Evolutionary conservation across 148 eudicot species (phyloP).

Genomic region (Silene uniflora): DNA sequence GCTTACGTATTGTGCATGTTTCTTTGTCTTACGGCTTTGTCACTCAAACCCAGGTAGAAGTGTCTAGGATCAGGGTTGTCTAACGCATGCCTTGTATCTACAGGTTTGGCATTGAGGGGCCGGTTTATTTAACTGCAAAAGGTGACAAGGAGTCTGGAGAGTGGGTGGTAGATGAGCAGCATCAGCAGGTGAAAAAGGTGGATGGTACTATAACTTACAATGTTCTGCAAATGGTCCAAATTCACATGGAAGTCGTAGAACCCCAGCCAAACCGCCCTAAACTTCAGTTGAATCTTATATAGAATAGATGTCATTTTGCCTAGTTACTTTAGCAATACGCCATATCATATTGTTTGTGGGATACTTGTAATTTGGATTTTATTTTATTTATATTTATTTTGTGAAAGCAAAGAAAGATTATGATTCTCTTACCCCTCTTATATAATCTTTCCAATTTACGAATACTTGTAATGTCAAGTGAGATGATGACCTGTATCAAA

Average conservation of each 20-base stretch:
- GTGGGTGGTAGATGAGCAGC: conserved; percentile 89
- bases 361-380: neutral
- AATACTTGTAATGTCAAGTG: too few relatives aligned
- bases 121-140: conserved; percentile 63
- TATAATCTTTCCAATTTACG: too few relatives aligned
- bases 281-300: conserved; percentile 77
- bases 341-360: neutral
- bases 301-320: conserved; percentile 1
- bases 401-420: too few relatives aligned
- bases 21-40: neutral
- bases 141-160: conserved; percentile 63
- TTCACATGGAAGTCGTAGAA: conserved; percentile 90
- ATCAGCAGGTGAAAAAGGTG: conserved; percentile 65
- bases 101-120: conserved; percentile 96
- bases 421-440: too few relatives aligned
- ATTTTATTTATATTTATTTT: neutral
- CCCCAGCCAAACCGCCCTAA: conserved; percentile 93
- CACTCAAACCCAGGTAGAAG: neutral
- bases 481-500: too few relatives aligned
- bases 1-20: neutral
- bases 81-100: conserved; percentile 3
- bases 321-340: neutral
- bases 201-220: conserved; percentile 61
- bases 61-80: neutral
- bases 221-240: conserved; percentile 67